Evolutionary conservation across 2,329 filamentous ascomycete genomes (phyloP).

Genomic region (Didymellaceae sp.): DNA sequence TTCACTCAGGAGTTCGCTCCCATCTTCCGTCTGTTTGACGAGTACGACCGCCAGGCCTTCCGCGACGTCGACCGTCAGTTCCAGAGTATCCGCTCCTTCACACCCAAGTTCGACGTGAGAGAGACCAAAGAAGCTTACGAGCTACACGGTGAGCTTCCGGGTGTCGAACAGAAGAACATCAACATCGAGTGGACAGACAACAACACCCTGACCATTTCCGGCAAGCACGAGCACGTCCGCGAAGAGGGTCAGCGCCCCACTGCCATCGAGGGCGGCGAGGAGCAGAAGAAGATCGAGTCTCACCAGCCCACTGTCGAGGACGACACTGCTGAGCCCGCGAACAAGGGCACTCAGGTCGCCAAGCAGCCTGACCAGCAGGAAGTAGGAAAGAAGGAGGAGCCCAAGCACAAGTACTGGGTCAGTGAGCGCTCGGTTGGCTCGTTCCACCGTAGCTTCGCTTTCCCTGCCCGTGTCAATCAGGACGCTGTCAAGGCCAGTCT

Average conservation of each 20-base stretch:
- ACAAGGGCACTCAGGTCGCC: constrained; percentile 33
- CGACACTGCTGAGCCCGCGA: constrained; percentile 48
- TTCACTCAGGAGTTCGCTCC: constrained; percentile 51
- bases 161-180: constrained; percentile 75
- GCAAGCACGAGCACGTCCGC: constrained; percentile 70
- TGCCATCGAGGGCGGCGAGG: constrained; percentile 51
- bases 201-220: constrained; percentile 74
- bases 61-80: constrained; percentile 34
- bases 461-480: constrained; percentile 64
- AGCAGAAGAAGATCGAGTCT: constrained; percentile 31
- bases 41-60: constrained; percentile 51
- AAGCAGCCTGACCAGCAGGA: constrained; percentile 47
- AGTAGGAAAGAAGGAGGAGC: constrained; percentile 49
- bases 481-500: constrained; percentile 66
- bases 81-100: constrained; percentile 62
- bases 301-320: constrained; percentile 70
- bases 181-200: constrained; percentile 79
- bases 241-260: constrained; percentile 61
- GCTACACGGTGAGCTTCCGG: constrained; percentile 80
- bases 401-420: constrained; percentile 73
- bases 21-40: constrained; percentile 57
- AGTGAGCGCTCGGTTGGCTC: constrained; percentile 65
- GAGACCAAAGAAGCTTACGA: constrained; percentile 74
- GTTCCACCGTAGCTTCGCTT: constrained; percentile 65
- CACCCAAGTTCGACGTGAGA: constrained; percentile 78